A percentile compares a stretch with the other conserved stretches of the same genome.
These are phyloP conservation scores for Coemansia sp. DNA, from an alignment of 192 early-diverging fungal species.

Conservation along the genomic window DNA sequence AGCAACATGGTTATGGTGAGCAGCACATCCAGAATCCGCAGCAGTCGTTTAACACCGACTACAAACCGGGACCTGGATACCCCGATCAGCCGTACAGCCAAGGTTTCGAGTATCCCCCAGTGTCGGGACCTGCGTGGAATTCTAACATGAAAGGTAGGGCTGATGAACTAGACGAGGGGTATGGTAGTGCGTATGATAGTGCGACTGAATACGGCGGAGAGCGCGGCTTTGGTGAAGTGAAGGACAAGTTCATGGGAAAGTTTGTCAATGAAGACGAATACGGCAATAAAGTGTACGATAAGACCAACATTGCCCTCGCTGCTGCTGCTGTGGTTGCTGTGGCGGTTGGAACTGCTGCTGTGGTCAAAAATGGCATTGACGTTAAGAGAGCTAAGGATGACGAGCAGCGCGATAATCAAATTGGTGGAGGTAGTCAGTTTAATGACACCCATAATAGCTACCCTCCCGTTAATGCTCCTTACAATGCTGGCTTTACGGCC, in stretches of 20 bases:
- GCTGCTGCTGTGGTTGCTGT: not conserved
- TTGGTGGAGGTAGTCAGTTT: not conserved
- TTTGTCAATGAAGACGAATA: not conserved
- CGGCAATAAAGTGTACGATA: not conserved
- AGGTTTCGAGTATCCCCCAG: not conserved
- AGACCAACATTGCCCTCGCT: not conserved
- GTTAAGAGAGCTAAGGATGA: not conserved
- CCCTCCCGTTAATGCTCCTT: not conserved
- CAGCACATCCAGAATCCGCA: not conserved
- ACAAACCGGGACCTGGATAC: not conserved
- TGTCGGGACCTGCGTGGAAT: not conserved
- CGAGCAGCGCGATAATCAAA: not conserved
- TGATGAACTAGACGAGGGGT: not conserved
- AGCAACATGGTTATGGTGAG: not conserved
- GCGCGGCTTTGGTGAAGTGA: not conserved
- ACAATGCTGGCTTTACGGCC: not conserved
- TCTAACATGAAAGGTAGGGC: not conserved
- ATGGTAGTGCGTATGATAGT: not conserved
- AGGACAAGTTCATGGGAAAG: not conserved
- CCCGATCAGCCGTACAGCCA: not conserved
- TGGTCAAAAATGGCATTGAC: not conserved
- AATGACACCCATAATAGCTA: not conserved
- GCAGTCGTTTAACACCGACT: not conserved
- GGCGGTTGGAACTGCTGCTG: not conserved
- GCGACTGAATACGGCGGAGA: not conserved